Evolutionary conservation across 352 stramenopile genomes (phyloP).

Genomic region (Phytophthora crassamura): DNA sequence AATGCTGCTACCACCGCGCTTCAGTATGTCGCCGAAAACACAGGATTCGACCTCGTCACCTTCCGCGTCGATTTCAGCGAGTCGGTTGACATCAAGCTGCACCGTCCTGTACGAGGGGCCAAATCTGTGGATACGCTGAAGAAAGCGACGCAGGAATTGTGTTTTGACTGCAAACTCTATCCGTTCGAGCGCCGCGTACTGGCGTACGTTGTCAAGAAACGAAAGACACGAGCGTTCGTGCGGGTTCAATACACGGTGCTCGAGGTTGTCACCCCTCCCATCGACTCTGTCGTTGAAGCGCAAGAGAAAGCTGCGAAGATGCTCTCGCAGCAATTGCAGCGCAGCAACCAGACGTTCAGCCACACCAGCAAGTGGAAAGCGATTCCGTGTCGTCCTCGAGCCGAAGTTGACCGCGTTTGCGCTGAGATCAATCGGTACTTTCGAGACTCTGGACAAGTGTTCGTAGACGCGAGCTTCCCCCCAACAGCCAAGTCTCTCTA

Average conservation of each 20-base stretch:
- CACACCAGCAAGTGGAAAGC: constrained; percentile 26
- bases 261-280: constrained; percentile 13
- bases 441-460: constrained; percentile 26
- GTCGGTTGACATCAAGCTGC: constrained; percentile 46
- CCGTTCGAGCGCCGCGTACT: constrained; percentile 48
- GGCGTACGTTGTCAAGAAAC: constrained; percentile 37
- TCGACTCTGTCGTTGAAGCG: constrained; percentile 13
- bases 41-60: constrained; percentile 40
- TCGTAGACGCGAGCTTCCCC: constrained; percentile 53
- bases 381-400: constrained; percentile 7
- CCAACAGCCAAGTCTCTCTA: constrained; percentile 20
- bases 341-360: constrained; percentile 19
- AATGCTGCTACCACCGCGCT: constrained; percentile 24
- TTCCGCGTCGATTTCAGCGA: constrained; percentile 56
- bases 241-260: constrained; percentile 45
- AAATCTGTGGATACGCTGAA: background rate
- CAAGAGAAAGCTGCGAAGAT: constrained; percentile 4
- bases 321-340: constrained; percentile 13
- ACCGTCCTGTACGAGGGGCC: constrained; percentile 15
- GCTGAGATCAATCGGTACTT: constrained; percentile 53
- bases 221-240: constrained; percentile 46
- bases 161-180: constrained; percentile 36
- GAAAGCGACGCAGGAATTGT: constrained; percentile 13
- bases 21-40: constrained; percentile 55
- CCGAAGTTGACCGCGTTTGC: constrained; percentile 20